phyloP scores from a whole-genome alignment of 2,329 filamentous ascomycete species.

The Colletotrichum lentis region DNA sequence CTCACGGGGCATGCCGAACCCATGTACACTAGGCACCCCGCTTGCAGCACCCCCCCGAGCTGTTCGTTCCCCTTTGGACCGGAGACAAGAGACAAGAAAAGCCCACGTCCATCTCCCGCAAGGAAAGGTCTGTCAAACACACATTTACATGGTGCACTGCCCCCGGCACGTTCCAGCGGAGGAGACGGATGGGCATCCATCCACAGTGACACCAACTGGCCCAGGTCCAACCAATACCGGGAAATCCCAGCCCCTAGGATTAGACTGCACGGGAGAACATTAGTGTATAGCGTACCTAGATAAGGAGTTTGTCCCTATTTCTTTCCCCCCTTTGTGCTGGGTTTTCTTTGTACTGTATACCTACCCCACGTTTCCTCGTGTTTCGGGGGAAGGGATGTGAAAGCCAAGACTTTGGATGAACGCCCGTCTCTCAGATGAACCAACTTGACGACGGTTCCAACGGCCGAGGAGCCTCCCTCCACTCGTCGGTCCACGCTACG shows the following conservation, averaged over 20 bases:
- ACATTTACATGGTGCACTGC: conserved; percentile 10
- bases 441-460: neutral
- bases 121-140: neutral
- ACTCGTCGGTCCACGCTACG: neutral
- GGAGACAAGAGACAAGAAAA: conserved; percentile 19
- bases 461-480: neutral
- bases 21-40: too few species aligned
- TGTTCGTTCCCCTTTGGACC: neutral
- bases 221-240: neutral
- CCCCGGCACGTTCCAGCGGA: neutral
- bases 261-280: neutral
- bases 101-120: neutral
- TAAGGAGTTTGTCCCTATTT: neutral
- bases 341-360: neutral
- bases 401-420: conserved; percentile 10
- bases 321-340: neutral
- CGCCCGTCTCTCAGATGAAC: neutral
- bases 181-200: too few species aligned
- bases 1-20: neutral
- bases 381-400: conserved; percentile 22
- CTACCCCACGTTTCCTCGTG: conserved; percentile 10
- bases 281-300: neutral
- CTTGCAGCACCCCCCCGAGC: neutral
- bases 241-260: neutral
- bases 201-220: too few species aligned